Percentiles rank a stretch among this genome's conserved stretches.
Evolutionary conservation across 352 stramenopile species (phyloP).

Genomic region (Globisporangium solare): DNA sequence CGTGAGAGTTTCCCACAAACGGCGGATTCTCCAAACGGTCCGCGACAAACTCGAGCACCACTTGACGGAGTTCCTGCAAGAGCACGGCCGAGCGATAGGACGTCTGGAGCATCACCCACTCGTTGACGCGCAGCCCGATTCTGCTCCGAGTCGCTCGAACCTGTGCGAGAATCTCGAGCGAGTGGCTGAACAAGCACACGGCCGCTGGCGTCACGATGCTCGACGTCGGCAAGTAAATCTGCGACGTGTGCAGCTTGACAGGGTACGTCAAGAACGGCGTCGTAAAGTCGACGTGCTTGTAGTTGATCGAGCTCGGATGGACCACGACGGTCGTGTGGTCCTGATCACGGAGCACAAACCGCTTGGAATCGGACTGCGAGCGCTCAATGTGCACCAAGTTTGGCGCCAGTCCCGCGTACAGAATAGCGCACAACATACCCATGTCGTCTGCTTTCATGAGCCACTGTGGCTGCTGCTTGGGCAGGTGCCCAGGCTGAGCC

Average conservation of each 20-base stretch:
- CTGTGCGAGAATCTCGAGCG: constrained; percentile 51
- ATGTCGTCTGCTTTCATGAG: constrained; percentile 43
- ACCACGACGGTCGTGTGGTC: constrained; percentile 47
- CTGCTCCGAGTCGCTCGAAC: constrained; percentile 20
- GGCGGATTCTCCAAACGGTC: constrained; percentile 33
- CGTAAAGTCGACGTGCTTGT: constrained; percentile 45
- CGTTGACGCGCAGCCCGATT: constrained; percentile 58
- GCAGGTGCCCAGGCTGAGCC: constrained; percentile 58
- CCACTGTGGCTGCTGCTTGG: constrained; percentile 11
- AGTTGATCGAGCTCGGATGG: constrained; percentile 73
- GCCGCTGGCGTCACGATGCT: constrained; percentile 57
- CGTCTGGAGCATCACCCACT: constrained; percentile 61
- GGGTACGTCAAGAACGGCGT: constrained; percentile 74
- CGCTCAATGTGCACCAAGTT: constrained; percentile 87
- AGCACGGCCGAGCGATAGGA: constrained; percentile 53
- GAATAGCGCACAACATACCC: constrained; percentile 53
- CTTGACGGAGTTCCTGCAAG: constrained; percentile 38
- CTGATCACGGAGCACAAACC: constrained; percentile 38
- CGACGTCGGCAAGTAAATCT: constrained; percentile 71
- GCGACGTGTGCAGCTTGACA: constrained; percentile 80
- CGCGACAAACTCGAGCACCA: constrained; percentile 28
- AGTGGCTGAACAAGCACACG: constrained; percentile 68
- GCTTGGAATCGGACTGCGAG: constrained; percentile 22
- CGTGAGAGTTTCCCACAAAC: constrained; percentile 13
- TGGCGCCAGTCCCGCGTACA: constrained; percentile 87